These are phyloP conservation scores for Salvia miltiorrhiza DNA, from an alignment of 257 asterid genomes.

Conservation along the genomic window DNA sequence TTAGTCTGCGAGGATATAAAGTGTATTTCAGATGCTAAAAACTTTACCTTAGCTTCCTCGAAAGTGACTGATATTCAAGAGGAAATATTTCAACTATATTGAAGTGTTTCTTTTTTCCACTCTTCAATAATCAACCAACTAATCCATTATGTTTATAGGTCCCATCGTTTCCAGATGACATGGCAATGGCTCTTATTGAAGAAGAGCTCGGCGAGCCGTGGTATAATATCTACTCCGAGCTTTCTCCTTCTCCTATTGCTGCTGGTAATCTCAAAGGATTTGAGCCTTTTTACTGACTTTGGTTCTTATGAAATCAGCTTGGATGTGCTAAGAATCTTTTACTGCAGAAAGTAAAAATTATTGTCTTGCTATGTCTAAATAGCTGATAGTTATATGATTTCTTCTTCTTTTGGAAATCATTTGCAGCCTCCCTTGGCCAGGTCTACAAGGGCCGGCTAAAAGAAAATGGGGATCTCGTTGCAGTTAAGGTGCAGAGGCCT, in stretches of 20 bases:
- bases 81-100: not conserved
- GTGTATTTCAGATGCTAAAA: not conserved
- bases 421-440: slow-evolving; percentile 98
- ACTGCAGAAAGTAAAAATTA: not conserved
- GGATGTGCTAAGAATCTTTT: not conserved
- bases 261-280: slow-evolving; percentile 69
- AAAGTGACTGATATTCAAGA: slow-evolving; percentile 7
- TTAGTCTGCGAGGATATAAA: not conserved
- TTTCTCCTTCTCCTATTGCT: slow-evolving; percentile 95
- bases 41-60: slow-evolving; percentile 1
- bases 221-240: slow-evolving; percentile 80
- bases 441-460: slow-evolving; percentile 94
- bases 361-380: slow-evolving; percentile 5
- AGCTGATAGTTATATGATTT: slow-evolving; percentile 16
- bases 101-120: not conserved
- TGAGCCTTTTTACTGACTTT: not conserved
- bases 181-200: slow-evolving; percentile 95
- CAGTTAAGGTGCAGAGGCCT: slow-evolving; percentile 99
- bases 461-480: slow-evolving; percentile 94
- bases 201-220: slow-evolving; percentile 99
- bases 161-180: slow-evolving; percentile 98
- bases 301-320: slow-evolving; percentile 3
- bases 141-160: slow-evolving; percentile 46
- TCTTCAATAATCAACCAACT: slow-evolving; percentile 11
- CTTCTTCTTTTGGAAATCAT: slow-evolving; percentile 27